Conservation (phyloP, 75 land plant genomes). For the Cunninghamia lanceolata region DNA sequence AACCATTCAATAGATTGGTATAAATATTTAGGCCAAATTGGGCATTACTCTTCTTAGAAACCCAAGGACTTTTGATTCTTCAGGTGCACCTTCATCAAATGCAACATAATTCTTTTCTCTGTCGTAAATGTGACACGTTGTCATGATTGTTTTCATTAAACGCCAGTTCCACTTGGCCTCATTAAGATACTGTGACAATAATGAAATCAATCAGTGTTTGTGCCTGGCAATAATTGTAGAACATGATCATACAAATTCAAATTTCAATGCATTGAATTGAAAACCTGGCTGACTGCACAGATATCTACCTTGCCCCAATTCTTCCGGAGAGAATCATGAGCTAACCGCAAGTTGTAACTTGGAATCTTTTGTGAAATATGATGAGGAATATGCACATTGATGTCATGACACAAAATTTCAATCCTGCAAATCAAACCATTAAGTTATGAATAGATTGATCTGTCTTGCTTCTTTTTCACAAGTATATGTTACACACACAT, state of each 20-base stretch:
- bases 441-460: too few relatives aligned
- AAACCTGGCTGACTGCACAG: not conserved
- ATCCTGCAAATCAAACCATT: slow-evolving; percentile 53
- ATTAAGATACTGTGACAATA: slow-evolving; percentile 63
- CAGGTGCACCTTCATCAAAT: slow-evolving; percentile 62
- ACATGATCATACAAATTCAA: not conserved
- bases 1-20: not conserved
- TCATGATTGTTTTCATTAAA: slow-evolving; percentile 93
- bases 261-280: not conserved
- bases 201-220: not conserved
- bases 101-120: slow-evolving; percentile 62
- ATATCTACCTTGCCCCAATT: slow-evolving; percentile 98
- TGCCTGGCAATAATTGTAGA: not conserved
- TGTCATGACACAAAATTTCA: slow-evolving; percentile 87
- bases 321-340: slow-evolving; percentile 75
- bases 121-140: slow-evolving; percentile 74
- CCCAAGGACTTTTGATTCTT: slow-evolving; percentile 61
- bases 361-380: slow-evolving; percentile 91
- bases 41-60: slow-evolving; percentile 80
- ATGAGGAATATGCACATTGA: slow-evolving; percentile 96
- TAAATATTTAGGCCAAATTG: slow-evolving; percentile 7
- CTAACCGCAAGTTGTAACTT: slow-evolving; percentile 83
- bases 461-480: not conserved
- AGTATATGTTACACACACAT: not conserved
- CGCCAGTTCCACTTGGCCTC: slow-evolving; percentile 93